These are phyloP conservation scores for Globisporangium orthogonon DNA, from an alignment of 352 stramenopile species.

Conservation along the genomic window DNA sequence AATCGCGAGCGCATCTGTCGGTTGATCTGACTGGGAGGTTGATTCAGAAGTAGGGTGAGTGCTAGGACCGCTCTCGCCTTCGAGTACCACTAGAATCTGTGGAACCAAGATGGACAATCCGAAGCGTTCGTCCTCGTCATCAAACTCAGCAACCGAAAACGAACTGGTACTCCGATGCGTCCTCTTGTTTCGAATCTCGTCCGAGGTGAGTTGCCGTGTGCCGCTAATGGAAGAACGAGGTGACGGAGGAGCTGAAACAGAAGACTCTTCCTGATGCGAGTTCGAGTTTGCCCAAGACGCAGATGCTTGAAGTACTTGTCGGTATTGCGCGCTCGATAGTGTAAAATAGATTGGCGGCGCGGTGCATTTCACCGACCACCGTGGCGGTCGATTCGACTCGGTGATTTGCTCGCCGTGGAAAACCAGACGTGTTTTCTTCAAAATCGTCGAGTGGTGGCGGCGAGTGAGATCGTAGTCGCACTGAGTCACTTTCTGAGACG, in stretches of 20 bases:
- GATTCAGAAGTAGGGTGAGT: constrained; percentile 5
- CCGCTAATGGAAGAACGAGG: not conserved
- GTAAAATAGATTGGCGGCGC: constrained; percentile 71
- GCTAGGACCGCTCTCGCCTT: constrained; percentile 23
- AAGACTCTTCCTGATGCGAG: not conserved
- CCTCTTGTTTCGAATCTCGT: not conserved
- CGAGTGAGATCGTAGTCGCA: constrained; percentile 28
- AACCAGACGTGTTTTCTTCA: constrained; percentile 51
- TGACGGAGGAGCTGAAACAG: not conserved
- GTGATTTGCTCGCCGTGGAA: constrained; percentile 56
- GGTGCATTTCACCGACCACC: constrained; percentile 58
- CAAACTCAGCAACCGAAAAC: constrained; percentile 28
- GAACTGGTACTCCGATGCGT: constrained; percentile 11
- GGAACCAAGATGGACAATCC: constrained; percentile 57
- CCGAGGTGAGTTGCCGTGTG: too few species aligned
- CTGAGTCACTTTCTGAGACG: constrained; percentile 9
- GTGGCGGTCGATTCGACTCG: constrained; percentile 27
- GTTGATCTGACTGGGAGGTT: not conserved
- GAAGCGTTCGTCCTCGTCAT: constrained; percentile 55
- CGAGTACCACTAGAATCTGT: constrained; percentile 56
- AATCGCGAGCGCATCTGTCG: constrained; percentile 17
- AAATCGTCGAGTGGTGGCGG: constrained; percentile 51
- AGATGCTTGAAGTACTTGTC: constrained; percentile 60
- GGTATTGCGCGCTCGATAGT: constrained; percentile 57
- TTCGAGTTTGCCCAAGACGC: constrained; percentile 40